phyloP scores from a whole-genome alignment of 176 grass and related monocot species.

The Panicum miliaceum region DNA sequence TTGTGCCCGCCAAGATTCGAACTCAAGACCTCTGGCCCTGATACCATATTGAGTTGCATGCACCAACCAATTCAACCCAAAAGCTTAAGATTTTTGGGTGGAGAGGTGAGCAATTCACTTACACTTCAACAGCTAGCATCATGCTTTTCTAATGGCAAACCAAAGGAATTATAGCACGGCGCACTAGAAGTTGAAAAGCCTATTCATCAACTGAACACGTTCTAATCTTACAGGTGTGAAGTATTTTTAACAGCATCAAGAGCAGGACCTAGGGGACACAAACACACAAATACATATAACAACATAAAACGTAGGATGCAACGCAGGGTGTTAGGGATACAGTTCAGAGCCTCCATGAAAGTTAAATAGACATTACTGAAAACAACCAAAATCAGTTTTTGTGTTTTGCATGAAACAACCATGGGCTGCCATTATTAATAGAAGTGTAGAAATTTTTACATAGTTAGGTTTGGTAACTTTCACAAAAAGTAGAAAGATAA shows the following conservation, averaged over 20 bases:
- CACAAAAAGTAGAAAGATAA: conserved; percentile 9
- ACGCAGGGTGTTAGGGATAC: background rate
- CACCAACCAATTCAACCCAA: too few relatives aligned
- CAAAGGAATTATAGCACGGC: background rate
- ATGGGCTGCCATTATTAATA: conserved; percentile 1
- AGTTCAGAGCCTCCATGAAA: background rate
- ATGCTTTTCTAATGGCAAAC: too few relatives aligned
- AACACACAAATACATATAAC: background rate
- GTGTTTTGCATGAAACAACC: conserved; percentile 15
- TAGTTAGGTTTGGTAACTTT: conserved; percentile 5
- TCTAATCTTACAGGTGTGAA: background rate
- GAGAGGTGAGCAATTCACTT: too few relatives aligned
- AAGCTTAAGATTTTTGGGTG: too few relatives aligned
- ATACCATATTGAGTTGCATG: too few relatives aligned
- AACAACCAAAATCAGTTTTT: conserved; percentile 6
- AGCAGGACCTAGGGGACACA: background rate
- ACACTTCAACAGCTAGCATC: too few relatives aligned
- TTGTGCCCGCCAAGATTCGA: too few relatives aligned
- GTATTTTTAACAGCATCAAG: conserved; percentile 14
- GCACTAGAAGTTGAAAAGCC: background rate
- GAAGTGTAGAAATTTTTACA: background rate
- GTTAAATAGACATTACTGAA: conserved; percentile 15
- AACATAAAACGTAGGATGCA: background rate
- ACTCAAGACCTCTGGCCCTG: too few relatives aligned
- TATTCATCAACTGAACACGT: conserved; percentile 8